phyloP scores from a whole-genome alignment of 176 grass and related monocot genomes.

The Lolium perenne region DNA sequence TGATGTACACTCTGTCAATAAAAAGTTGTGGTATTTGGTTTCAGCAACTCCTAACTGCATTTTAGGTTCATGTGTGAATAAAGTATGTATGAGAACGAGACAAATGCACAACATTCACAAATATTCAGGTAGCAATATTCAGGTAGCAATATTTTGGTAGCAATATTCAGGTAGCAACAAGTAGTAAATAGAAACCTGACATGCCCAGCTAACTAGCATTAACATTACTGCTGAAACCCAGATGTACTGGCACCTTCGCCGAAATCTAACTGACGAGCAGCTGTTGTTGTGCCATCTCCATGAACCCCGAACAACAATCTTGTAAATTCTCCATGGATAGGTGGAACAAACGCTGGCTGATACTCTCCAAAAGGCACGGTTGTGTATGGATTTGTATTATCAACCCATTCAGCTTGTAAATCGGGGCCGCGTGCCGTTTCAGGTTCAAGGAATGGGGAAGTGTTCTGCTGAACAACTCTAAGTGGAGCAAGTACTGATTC shows the following conservation, averaged over 20 bases:
- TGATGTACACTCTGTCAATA: background rate
- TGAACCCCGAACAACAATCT: background rate
- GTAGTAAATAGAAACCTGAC: background rate
- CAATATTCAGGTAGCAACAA: too few species aligned
- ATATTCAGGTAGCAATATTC: too few species aligned
- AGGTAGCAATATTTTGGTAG: too few species aligned
- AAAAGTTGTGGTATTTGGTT: background rate
- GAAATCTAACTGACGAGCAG: background rate
- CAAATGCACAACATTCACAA: too few species aligned
- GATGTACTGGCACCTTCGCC: background rate
- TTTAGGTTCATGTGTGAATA: too few species aligned
- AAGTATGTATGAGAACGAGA: too few species aligned
- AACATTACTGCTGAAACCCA: background rate
- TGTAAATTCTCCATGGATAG: background rate
- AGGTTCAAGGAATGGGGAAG: too few species aligned
- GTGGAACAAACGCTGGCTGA: background rate
- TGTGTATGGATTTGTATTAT: background rate
- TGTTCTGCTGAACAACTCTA: too few species aligned
- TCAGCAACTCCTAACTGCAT: background rate
- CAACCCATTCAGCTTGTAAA: background rate
- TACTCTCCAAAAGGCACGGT: background rate
- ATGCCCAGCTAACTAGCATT: background rate
- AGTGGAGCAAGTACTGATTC: too few species aligned
- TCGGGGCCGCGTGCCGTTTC: too few species aligned
- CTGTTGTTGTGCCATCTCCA: background rate